Conservation (phyloP, 257 asterid genomes). For the Solanum chilense region DNA sequence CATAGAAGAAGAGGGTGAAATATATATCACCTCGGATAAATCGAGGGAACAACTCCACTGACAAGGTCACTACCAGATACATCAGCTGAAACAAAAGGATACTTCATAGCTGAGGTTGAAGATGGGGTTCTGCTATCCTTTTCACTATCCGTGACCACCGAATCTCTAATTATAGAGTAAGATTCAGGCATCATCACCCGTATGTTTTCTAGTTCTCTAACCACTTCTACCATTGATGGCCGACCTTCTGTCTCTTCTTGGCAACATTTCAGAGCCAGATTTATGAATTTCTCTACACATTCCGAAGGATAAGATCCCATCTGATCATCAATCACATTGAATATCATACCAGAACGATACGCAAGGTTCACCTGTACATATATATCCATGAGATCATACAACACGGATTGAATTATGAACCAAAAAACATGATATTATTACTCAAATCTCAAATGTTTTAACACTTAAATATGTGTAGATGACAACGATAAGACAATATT, state of each 20-base stretch:
- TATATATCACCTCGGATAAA: slow-evolving; percentile 51
- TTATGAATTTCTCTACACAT: slow-evolving; percentile 50
- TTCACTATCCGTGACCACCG: slow-evolving; percentile 13
- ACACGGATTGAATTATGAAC: neutral
- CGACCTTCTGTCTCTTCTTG: slow-evolving; percentile 47
- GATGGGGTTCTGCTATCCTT: slow-evolving; percentile 21
- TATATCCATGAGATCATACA: neutral
- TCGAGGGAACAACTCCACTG: slow-evolving; percentile 45
- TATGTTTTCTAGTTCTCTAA: slow-evolving; percentile 59
- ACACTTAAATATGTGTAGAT: neutral
- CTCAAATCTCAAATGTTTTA: neutral
- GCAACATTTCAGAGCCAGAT: slow-evolving; percentile 64
- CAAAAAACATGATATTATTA: neutral
- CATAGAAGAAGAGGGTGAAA: neutral
- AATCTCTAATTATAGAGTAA: slow-evolving; percentile 24
- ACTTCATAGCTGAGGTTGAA: slow-evolving; percentile 23
- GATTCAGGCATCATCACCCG: slow-evolving; percentile 53
- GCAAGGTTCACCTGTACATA: slow-evolving; percentile 58
- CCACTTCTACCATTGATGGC: slow-evolving; percentile 63
- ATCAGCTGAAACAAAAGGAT: slow-evolving; percentile 34
- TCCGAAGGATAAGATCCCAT: slow-evolving; percentile 74
- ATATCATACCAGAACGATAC: slow-evolving; percentile 46
- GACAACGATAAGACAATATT: neutral
- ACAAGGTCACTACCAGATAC: slow-evolving; percentile 59
- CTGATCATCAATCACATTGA: slow-evolving; percentile 53